Percentiles rank a stretch among this genome's conserved stretches.
phyloP scores from a whole-genome alignment of 129 eudicot species.

The Flaveria bidentis region DNA sequence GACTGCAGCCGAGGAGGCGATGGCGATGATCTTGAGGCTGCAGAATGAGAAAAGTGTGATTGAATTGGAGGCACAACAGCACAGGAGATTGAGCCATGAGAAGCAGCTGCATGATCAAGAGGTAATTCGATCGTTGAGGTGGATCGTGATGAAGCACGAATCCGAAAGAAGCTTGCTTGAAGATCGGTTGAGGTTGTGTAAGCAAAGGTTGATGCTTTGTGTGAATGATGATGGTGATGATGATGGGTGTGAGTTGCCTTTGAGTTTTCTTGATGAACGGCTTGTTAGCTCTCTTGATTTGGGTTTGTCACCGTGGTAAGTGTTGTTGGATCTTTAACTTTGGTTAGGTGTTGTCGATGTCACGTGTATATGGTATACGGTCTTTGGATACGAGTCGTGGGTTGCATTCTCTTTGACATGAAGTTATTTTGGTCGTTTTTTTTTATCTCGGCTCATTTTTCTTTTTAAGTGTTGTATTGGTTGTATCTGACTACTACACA shows the following conservation, averaged over 20 bases:
- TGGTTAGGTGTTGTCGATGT: not conserved
- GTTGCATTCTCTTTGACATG: no score
- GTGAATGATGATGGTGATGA: constrained; percentile 46
- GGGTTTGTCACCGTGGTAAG: constrained; percentile 46
- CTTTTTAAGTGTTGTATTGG: not conserved
- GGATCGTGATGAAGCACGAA: constrained; percentile 74
- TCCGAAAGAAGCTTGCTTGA: constrained; percentile 60
- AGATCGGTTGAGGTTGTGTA: constrained; percentile 56
- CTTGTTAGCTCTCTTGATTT: constrained; percentile 71
- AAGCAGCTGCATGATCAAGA: constrained; percentile 85
- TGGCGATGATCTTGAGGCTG: constrained; percentile 92
- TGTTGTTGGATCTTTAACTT: not conserved
- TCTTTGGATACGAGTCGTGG: not conserved
- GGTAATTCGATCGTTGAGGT: constrained; percentile 71
- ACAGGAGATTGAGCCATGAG: constrained; percentile 60
- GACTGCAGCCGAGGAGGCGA: constrained; percentile 77
- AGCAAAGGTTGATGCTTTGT: constrained; percentile 44
- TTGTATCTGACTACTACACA: not conserved
- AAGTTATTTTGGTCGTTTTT: not conserved
- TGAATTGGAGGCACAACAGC: constrained; percentile 65
- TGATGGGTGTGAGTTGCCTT: constrained; percentile 45
- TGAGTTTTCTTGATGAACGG: constrained; percentile 48
- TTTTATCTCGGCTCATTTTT: not conserved
- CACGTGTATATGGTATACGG: not conserved
- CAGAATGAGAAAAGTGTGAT: constrained; percentile 76